Percentiles rank a stretch among this genome's conserved stretches.
These are phyloP conservation scores for Umbilicus rupestris DNA, from an alignment of 164 flowering plant species.

Conservation along the genomic window DNA sequence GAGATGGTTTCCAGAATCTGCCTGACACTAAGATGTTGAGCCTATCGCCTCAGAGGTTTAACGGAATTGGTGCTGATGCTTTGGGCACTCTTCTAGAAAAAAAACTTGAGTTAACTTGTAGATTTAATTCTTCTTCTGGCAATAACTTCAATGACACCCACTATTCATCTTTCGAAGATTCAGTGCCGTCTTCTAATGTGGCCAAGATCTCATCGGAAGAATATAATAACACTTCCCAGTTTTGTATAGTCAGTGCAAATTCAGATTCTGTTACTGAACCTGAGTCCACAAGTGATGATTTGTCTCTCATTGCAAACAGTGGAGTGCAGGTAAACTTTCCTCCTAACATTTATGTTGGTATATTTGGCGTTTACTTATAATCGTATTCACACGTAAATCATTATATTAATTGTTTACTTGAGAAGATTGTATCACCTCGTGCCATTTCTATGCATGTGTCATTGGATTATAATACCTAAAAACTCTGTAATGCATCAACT, in stretches of 20 bases:
- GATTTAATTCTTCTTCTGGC: slow-evolving; percentile 20
- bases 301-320: slow-evolving; percentile 10
- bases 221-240: slow-evolving; percentile 12
- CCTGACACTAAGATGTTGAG: slow-evolving; percentile 8
- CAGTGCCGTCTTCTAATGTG: slow-evolving; percentile 8
- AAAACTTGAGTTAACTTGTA: slow-evolving; percentile 41
- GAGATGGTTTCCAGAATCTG: slow-evolving; percentile 8
- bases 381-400: no score
- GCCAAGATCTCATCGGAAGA: slow-evolving; percentile 10
- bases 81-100: slow-evolving; percentile 54
- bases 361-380: background rate
- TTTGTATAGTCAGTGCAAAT: slow-evolving; percentile 12
- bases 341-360: background rate
- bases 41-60: slow-evolving; percentile 18
- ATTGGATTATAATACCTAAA: no score
- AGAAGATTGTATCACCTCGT: no score
- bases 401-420: no score
- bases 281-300: slow-evolving; percentile 9
- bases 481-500: no score
- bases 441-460: no score
- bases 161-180: slow-evolving; percentile 14
- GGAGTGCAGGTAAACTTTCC: slow-evolving; percentile 25
- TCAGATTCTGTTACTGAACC: slow-evolving; percentile 8
- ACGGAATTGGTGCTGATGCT: slow-evolving; percentile 30
- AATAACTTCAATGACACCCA: slow-evolving; percentile 13